These are phyloP conservation scores for Ustilago hordei DNA, from an alignment of 1,284 basidiomycete species.

Conservation along the genomic window DNA sequence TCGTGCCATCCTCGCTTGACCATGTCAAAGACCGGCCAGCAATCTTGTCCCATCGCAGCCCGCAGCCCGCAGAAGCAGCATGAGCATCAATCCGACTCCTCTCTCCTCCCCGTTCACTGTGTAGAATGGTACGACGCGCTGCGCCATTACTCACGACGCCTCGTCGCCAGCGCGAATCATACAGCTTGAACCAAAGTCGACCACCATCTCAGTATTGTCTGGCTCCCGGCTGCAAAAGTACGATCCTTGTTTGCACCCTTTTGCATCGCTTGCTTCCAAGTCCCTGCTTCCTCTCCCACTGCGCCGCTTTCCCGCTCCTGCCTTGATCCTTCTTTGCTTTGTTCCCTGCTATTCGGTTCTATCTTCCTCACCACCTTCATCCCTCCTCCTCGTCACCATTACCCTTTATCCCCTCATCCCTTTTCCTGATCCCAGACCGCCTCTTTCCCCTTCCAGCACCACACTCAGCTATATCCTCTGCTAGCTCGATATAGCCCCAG, in stretches of 20 bases:
- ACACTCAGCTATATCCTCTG: neutral
- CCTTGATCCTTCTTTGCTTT: neutral
- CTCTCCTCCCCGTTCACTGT: neutral
- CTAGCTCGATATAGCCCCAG: neutral
- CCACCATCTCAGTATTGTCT: neutral
- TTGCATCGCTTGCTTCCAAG: slow-evolving; percentile 14
- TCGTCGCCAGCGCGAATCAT: slow-evolving; percentile 6
- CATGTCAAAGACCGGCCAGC: slow-evolving; percentile 8
- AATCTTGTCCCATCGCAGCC: slow-evolving; percentile 1
- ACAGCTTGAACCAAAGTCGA: neutral
- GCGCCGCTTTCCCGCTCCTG: neutral
- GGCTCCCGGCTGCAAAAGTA: slow-evolving; percentile 7
- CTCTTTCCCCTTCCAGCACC: neutral
- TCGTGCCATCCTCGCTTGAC: slow-evolving; percentile 18
- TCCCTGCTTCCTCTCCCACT: neutral
- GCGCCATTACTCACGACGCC: slow-evolving; percentile 13
- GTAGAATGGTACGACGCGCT: slow-evolving; percentile 20
- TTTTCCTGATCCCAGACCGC: neutral
- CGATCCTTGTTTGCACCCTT: slow-evolving; percentile 7
- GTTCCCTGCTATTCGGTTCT: neutral
- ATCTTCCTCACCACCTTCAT: slow-evolving; percentile 5
- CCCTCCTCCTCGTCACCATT: neutral
- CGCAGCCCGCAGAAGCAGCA: slow-evolving; percentile 1
- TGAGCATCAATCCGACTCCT: neutral
- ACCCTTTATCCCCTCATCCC: neutral